Conservation (phyloP, 2,329 filamentous ascomycete genomes). For the Podosphaera leucotricha region DNA sequence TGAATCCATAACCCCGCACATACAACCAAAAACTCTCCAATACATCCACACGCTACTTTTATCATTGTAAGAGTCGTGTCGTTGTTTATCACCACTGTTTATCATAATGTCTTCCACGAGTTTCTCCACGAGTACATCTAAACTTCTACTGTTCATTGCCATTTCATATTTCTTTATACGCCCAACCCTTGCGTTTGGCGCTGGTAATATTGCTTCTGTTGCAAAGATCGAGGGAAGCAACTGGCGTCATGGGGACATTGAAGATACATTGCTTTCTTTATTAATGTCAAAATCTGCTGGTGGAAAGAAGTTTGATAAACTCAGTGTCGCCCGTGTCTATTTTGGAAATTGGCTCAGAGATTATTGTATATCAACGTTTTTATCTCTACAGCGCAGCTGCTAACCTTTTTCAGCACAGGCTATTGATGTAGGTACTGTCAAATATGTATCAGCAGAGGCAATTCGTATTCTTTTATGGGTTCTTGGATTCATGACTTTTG, state of each 20-base stretch:
- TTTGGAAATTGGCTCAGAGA: slow-evolving; percentile 55
- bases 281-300: slow-evolving; percentile 31
- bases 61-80: too few species aligned
- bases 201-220: slow-evolving; percentile 48
- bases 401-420: slow-evolving; percentile 1
- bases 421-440: slow-evolving; percentile 49
- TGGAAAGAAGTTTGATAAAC: slow-evolving; percentile 51
- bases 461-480: slow-evolving; percentile 65
- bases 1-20: too few species aligned
- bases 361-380: slow-evolving; percentile 46
- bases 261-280: slow-evolving; percentile 38
- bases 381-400: slow-evolving; percentile 54
- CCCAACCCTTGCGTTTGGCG: slow-evolving; percentile 50
- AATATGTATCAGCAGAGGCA: slow-evolving; percentile 54
- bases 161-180: too few species aligned
- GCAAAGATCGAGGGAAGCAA: slow-evolving; percentile 23
- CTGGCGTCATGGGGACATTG: slow-evolving; percentile 31
- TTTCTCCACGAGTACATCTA: too few species aligned
- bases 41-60: too few species aligned
- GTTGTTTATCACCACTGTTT: too few species aligned
- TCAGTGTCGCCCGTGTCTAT: not conserved
- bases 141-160: too few species aligned
- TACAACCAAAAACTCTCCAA: too few species aligned
- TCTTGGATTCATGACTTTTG: slow-evolving; percentile 58
- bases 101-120: too few species aligned